phyloP scores from a whole-genome alignment of 1,139 yeast genomes.

The Pneumocystis jirovecii region DNA sequence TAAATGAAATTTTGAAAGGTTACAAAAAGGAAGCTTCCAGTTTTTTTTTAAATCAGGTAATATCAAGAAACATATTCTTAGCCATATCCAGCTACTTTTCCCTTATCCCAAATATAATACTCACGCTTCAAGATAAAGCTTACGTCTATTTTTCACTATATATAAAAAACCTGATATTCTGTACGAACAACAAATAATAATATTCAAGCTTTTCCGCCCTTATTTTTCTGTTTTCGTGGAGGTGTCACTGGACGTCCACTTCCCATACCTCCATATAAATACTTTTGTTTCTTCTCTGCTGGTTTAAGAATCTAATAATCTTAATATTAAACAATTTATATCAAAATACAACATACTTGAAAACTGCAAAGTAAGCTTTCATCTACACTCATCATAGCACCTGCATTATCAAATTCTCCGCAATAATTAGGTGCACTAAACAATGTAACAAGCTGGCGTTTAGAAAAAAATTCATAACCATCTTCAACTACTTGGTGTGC shows the following conservation, averaged over 20 bases:
- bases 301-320: slow-evolving; percentile 56
- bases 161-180: background rate
- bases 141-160: background rate
- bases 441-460: slow-evolving; percentile 86
- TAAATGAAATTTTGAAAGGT: slow-evolving; percentile 1
- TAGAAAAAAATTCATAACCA: slow-evolving; percentile 92
- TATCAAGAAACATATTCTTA: background rate
- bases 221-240: slow-evolving; percentile 50
- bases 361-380: slow-evolving; percentile 90
- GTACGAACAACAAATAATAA: background rate
- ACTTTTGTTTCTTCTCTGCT: slow-evolving; percentile 82
- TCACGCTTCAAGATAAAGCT: background rate
- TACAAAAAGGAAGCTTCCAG: background rate
- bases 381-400: slow-evolving; percentile 98
- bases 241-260: slow-evolving; percentile 38
- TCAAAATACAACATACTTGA: slow-evolving; percentile 32
- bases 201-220: slow-evolving; percentile 15
- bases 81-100: background rate
- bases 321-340: background rate
- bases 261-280: slow-evolving; percentile 38
- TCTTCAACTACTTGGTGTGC: slow-evolving; percentile 99
- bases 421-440: slow-evolving; percentile 96
- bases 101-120: slow-evolving; percentile 1
- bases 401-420: slow-evolving; percentile 97
- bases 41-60: background rate